These are phyloP conservation scores for Allomyces javanicus DNA, from an alignment of 192 early-diverging fungal genomes.

Conservation along the genomic window DNA sequence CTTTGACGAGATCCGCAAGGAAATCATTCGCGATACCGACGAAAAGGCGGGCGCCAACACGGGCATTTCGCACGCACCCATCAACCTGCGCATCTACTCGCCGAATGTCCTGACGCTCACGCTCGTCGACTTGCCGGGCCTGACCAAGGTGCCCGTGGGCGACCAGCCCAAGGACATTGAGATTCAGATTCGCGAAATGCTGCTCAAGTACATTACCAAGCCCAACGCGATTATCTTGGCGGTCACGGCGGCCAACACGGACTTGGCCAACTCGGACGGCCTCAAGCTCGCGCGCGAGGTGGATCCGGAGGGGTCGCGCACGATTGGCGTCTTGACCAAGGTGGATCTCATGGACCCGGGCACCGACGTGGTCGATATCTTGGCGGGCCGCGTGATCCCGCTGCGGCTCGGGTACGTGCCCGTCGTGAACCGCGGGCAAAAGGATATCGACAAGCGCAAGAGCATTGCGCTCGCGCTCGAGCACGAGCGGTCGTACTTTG, in stretches of 20 bases:
- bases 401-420: slow-evolving; percentile 94
- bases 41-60: slow-evolving; percentile 57
- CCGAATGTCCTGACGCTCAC: slow-evolving; percentile 98
- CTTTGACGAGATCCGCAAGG: slow-evolving; percentile 93
- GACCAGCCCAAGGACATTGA: slow-evolving; percentile 99
- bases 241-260: slow-evolving; percentile 93
- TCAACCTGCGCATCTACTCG: slow-evolving; percentile 93
- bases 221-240: slow-evolving; percentile 94
- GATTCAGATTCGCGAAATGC: slow-evolving; percentile 94
- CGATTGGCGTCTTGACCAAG: slow-evolving; percentile 98
- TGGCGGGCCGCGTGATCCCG: slow-evolving; percentile 91
- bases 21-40: slow-evolving; percentile 86
- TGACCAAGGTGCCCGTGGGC: slow-evolving; percentile 96
- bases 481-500: slow-evolving; percentile 76
- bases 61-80: slow-evolving; percentile 88
- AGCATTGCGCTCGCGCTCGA: slow-evolving; percentile 75
- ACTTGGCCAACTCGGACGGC: slow-evolving; percentile 99
- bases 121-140: slow-evolving; percentile 92
- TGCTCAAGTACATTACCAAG: slow-evolving; percentile 92
- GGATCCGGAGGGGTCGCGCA: slow-evolving; percentile 95
- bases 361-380: slow-evolving; percentile 97
- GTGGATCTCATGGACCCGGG: slow-evolving; percentile 99
- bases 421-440: slow-evolving; percentile 96
- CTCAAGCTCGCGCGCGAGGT: slow-evolving; percentile 93
- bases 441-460: slow-evolving; percentile 90